phyloP scores from a whole-genome alignment of 352 stramenopile species.

The Phytophthora podocarpi region DNA sequence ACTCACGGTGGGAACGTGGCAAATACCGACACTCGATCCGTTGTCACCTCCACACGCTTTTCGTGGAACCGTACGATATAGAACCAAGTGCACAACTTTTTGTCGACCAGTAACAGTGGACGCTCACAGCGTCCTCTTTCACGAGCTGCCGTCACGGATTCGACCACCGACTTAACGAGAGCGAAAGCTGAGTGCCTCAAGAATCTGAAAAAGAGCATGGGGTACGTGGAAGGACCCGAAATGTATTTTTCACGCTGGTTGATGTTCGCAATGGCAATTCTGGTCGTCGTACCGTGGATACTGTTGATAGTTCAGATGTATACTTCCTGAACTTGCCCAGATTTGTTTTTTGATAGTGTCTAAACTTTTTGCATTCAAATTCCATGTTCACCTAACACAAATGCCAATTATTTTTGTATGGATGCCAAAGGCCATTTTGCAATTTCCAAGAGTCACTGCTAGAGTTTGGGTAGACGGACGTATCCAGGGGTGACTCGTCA shows the following conservation, averaged over 20 bases:
- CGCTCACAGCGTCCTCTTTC: neutral
- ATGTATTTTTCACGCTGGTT: conserved; percentile 15
- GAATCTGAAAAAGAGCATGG: conserved; percentile 32
- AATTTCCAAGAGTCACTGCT: conserved; percentile 17
- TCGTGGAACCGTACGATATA: neutral
- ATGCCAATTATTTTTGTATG: too few relatives aligned
- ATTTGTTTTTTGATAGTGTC: too few relatives aligned
- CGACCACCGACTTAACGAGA: conserved; percentile 12
- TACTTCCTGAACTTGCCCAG: too few relatives aligned
- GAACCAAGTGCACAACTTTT: neutral
- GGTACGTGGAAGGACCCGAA: conserved; percentile 39
- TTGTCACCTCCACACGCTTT: neutral
- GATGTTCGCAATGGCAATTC: neutral
- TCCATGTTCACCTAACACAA: neutral
- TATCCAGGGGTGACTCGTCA: conserved; percentile 26
- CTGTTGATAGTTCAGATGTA: neutral
- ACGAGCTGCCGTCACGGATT: neutral
- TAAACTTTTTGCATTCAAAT: neutral
- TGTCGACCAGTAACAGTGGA: neutral
- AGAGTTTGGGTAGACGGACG: neutral
- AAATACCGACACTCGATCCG: neutral
- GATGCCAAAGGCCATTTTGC: too few relatives aligned
- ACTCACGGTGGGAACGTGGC: neutral
- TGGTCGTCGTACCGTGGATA: conserved; percentile 12
- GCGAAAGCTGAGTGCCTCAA: conserved; percentile 22